A percentile compares a stretch with the other conserved stretches of the same genome.
phyloP scores from a whole-genome alignment of 148 eudicot genomes.

The Amaranthus hypochondriacus region DNA sequence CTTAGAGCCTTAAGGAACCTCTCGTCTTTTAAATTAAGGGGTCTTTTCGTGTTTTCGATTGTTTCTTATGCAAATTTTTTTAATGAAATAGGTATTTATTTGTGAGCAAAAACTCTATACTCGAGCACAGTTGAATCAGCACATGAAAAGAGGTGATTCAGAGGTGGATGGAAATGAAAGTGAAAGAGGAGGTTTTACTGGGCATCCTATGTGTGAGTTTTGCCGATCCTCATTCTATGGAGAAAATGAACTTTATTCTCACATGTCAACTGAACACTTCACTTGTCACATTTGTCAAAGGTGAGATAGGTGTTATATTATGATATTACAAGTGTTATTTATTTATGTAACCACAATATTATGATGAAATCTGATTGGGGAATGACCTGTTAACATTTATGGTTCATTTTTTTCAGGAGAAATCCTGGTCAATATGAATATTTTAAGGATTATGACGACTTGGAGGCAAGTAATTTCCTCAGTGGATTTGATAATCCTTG shows the following conservation, averaged over 20 bases:
- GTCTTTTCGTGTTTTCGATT: background rate
- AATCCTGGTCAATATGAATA: slow-evolving; percentile 93
- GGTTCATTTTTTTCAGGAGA: slow-evolving; percentile 44
- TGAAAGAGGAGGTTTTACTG: slow-evolving; percentile 94
- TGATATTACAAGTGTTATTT: background rate
- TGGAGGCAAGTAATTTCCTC: slow-evolving; percentile 56
- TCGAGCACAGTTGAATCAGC: slow-evolving; percentile 77
- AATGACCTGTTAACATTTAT: slow-evolving; percentile 4
- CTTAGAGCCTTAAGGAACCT: too few relatives aligned
- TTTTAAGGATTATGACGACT: slow-evolving; percentile 79
- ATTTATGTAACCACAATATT: background rate
- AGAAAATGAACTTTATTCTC: slow-evolving; percentile 85
- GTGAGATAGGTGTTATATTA: slow-evolving; percentile 23
- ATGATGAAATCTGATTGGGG: background rate
- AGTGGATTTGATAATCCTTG: background rate
- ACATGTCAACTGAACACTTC: slow-evolving; percentile 81
- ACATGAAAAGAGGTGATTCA: slow-evolving; percentile 82
- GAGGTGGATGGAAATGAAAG: slow-evolving; percentile 95
- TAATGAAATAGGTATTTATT: slow-evolving; percentile 58
- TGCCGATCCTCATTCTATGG: slow-evolving; percentile 81
- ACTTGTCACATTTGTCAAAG: slow-evolving; percentile 94
- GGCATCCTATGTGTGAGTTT: slow-evolving; percentile 94
- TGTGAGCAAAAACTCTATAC: slow-evolving; percentile 94
- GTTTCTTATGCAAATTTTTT: background rate
- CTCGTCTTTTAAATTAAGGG: background rate